A percentile compares a stretch with the other conserved stretches of the same genome.
Evolutionary conservation across 257 asterid genomes (phyloP).

Genomic region (Solanum neorickii): DNA sequence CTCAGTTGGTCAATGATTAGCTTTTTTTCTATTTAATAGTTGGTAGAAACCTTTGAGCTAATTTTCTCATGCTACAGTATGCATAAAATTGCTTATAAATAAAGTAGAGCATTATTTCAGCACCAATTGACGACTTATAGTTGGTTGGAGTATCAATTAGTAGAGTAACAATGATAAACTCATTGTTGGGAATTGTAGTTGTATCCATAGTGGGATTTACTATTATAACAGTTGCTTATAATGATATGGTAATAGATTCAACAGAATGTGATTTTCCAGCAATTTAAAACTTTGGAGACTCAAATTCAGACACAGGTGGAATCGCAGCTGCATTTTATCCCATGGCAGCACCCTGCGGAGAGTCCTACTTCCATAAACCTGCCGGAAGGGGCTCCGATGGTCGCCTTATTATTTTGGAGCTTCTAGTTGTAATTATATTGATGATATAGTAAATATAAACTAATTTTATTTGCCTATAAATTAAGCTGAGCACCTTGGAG

Average conservation of each 20-base stretch:
- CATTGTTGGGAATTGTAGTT: not conserved
- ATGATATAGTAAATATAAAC: not conserved
- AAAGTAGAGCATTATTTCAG: not conserved
- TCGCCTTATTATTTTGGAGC: slow-evolving; percentile 34
- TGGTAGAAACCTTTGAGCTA: not conserved
- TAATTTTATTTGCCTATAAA: not conserved
- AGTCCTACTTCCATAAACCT: slow-evolving; percentile 31
- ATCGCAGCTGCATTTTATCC: slow-evolving; percentile 41
- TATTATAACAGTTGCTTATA: not conserved
- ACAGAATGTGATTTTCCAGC: slow-evolving; percentile 33
- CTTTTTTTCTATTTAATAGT: not conserved
- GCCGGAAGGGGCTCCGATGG: slow-evolving; percentile 43
- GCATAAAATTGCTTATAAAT: not conserved
- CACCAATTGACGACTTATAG: not conserved
- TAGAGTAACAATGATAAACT: not conserved
- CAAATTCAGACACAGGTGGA: slow-evolving; percentile 58
- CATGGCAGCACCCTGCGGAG: slow-evolving; percentile 25
- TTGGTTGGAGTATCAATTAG: not conserved
- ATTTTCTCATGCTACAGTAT: not conserved
- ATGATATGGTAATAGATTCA: not conserved
- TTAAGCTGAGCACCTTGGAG: slow-evolving; percentile 36
- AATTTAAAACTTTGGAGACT: slow-evolving; percentile 52
- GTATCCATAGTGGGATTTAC: not conserved
- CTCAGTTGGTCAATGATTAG: not conserved
- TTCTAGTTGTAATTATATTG: not conserved